phyloP scores from a whole-genome alignment of 2,329 filamentous ascomycete species.

The Penicillium expansum region DNA sequence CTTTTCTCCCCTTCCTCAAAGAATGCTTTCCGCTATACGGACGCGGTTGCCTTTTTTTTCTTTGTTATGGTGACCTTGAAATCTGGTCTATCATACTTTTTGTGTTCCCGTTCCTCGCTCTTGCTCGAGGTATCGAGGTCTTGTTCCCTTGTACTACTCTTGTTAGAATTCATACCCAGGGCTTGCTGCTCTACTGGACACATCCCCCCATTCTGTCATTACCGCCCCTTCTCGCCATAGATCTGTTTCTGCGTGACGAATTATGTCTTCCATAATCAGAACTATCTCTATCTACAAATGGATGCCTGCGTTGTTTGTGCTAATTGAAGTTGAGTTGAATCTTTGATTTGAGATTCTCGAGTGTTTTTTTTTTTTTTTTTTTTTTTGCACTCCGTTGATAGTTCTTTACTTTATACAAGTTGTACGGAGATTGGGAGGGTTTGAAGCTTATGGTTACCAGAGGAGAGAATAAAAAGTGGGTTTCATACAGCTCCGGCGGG shows the following conservation, averaged over 20 bases:
- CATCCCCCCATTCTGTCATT: conserved; percentile 4
- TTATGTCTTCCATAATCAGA: conserved; percentile 9
- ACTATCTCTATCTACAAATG: conserved; percentile 2
- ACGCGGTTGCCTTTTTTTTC: not conserved
- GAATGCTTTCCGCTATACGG: not conserved
- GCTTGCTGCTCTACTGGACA: conserved; percentile 2
- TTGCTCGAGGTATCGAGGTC: not conserved
- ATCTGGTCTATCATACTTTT: not conserved
- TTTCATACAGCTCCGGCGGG: not conserved
- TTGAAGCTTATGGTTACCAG: not conserved
- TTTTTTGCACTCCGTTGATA: not conserved
- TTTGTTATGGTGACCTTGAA: not conserved
- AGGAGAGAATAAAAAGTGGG: not conserved
- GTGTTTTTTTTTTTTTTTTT: not conserved
- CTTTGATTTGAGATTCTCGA: not conserved
- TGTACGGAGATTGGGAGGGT: not conserved
- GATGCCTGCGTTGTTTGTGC: not conserved
- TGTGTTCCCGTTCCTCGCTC: not conserved
- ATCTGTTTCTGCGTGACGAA: conserved; percentile 9
- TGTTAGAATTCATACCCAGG: conserved; percentile 15
- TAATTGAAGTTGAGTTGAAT: conserved; percentile 2
- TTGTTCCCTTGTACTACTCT: conserved; percentile 9
- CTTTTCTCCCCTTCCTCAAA: not conserved
- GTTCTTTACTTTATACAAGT: not conserved
- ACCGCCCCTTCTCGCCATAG: not conserved